Conservation (phyloP, 257 asterid species). For the Jacaranda mimosifolia region DNA sequence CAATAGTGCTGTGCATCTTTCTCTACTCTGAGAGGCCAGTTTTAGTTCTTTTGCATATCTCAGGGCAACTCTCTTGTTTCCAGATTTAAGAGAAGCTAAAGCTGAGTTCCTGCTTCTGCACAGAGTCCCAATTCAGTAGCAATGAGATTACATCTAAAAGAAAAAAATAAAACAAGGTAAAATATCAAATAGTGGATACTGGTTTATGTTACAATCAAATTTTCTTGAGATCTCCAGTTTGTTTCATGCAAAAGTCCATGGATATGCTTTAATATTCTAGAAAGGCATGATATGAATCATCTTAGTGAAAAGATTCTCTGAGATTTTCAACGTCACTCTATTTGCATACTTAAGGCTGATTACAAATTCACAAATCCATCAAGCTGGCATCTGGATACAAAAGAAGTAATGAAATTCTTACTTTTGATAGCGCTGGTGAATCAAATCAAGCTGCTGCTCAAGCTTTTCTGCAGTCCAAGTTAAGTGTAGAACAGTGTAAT, state of each 20-base stretch:
- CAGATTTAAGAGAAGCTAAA: slow-evolving; percentile 60
- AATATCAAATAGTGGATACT: background rate
- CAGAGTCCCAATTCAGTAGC: slow-evolving; percentile 28
- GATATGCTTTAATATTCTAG: slow-evolving; percentile 2
- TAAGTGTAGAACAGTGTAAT: slow-evolving; percentile 74
- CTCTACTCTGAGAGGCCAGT: slow-evolving; percentile 75
- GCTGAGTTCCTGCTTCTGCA: slow-evolving; percentile 73
- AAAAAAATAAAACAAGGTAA: background rate
- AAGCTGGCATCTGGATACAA: background rate
- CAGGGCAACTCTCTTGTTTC: slow-evolving; percentile 68
- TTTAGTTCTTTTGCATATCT: slow-evolving; percentile 71
- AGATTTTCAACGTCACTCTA: slow-evolving; percentile 22
- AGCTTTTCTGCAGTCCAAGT: slow-evolving; percentile 75
- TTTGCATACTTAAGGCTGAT: slow-evolving; percentile 4
- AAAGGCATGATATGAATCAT: slow-evolving; percentile 3
- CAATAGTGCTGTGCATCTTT: slow-evolving; percentile 67
- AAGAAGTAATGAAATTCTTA: slow-evolving; percentile 36
- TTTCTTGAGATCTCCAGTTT: slow-evolving; percentile 17
- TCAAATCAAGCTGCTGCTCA: slow-evolving; percentile 71
- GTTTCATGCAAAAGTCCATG: slow-evolving; percentile 6
- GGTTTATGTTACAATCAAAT: background rate
- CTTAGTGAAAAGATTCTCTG: background rate
- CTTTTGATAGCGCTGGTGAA: slow-evolving; percentile 72
- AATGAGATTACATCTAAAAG: background rate
- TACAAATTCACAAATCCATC: slow-evolving; percentile 10